Base-by-base conservation (phyloP, 2,329 filamentous ascomycete species). In the Diaporthe citrichinensis region DNA sequence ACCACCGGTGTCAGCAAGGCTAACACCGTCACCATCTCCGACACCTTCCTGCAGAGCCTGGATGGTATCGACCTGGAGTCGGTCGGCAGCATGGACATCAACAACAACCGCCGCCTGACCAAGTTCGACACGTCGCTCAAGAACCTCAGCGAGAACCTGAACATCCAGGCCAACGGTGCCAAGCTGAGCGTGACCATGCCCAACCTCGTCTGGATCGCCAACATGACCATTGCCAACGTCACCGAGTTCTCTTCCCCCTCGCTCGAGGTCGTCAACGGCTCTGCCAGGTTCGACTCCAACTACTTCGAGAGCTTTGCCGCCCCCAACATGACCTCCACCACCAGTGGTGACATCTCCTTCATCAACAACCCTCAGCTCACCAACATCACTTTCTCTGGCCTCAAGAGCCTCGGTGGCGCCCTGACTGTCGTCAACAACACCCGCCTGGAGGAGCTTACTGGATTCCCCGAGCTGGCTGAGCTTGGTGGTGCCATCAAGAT, bases 401-500 rank as follows among this genome's bases (percentile, higher is more conserved):
- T 98, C 61, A 89, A 88, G 79, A 89, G 86, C 73, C 90, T 98
- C 81, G 91, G 90, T 79, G 96, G 95, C 87, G 95, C 94, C 83
- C 91, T 98, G 83, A 92, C 94, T 80, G 91, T 99, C 82, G 93
- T 94, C 86, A 98, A 98, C 91, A 98, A 98, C 92, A 94, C 95
- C 77, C 87, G 88, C 74, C 90, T 98, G 46, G 80, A 85, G 74
- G 83, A 87, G 76, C 88, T 98, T 74, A 85, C 90, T 78, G 91
- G 91, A 46, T 94, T 98, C 86, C 89, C 90, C 77, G 83, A 88
- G 78, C 90, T 99, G 39, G 82, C 90, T 82, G 90, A 87, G 73
- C 91, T 98, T 76, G 90, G 88, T 78, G 96, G 96, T 86, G 95
- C 95, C 81, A 89, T 98, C 82, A 93, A 95, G 84, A 91, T 98